phyloP scores from a whole-genome alignment of 1,284 basidiomycete genomes.

The Fomitiporia mediterranea region DNA sequence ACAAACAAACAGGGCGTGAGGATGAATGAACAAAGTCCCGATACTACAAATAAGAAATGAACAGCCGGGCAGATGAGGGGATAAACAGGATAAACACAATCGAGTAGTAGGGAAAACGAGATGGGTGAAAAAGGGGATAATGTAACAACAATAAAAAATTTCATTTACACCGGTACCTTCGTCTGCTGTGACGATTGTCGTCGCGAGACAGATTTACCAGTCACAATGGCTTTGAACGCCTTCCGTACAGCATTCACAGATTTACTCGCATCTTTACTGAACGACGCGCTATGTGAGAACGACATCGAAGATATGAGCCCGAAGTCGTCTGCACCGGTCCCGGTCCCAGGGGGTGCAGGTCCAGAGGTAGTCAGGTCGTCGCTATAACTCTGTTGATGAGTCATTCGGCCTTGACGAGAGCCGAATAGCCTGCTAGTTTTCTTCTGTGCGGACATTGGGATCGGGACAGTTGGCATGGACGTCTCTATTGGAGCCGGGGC shows the following conservation, averaged over 20 bases:
- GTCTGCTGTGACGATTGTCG: constrained; percentile 18
- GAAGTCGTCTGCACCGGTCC: constrained; percentile 46
- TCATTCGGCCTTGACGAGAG: constrained; percentile 37
- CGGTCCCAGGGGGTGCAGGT: neutral
- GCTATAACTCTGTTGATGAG: constrained; percentile 65
- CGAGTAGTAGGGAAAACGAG: neutral
- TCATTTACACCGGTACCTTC: constrained; percentile 19
- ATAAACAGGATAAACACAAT: constrained; percentile 2
- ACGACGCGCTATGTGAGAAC: constrained; percentile 24
- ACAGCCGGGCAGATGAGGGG: neutral
- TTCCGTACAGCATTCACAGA: constrained; percentile 55
- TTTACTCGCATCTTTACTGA: constrained; percentile 44
- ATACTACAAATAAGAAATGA: neutral
- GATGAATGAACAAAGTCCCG: neutral
- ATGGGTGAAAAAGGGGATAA: neutral
- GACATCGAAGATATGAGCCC: constrained; percentile 36
- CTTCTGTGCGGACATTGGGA: constrained; percentile 25
- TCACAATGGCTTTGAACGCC: constrained; percentile 63
- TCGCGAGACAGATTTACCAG: constrained; percentile 40
- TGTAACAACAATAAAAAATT: constrained; percentile 5
- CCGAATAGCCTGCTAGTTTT: constrained; percentile 47
- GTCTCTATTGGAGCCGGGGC: constrained; percentile 25
- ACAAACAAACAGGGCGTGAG: neutral
- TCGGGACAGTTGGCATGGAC: constrained; percentile 11
- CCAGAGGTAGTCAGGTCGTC: constrained; percentile 43